Conservation (phyloP, 2,329 filamentous ascomycete species). For the Zalaria sp. region DNA sequence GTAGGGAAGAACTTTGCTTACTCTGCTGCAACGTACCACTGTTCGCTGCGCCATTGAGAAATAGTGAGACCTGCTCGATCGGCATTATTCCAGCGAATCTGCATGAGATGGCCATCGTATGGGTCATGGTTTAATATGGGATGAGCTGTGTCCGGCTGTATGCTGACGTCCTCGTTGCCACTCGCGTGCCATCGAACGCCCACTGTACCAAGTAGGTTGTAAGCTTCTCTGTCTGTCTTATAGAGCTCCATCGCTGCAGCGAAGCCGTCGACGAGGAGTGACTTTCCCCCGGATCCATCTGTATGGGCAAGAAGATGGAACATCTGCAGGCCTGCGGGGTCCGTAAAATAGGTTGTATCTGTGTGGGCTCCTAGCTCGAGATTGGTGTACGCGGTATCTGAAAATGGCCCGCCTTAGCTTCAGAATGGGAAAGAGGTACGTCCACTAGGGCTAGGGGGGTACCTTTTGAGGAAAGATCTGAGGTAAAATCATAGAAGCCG, state of each 20-base stretch:
- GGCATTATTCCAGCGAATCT: constrained; percentile 86
- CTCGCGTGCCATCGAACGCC: constrained; percentile 67
- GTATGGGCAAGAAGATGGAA: constrained; percentile 84
- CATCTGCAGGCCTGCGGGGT: constrained; percentile 79
- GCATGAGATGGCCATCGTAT: constrained; percentile 31
- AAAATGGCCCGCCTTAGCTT: neutral
- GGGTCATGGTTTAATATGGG: constrained; percentile 56
- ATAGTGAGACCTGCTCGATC: constrained; percentile 59
- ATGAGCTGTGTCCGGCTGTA: constrained; percentile 55
- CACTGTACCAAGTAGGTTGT: constrained; percentile 39
- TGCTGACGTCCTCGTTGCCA: constrained; percentile 71
- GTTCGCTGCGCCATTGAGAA: constrained; percentile 35
- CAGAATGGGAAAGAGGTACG: neutral
- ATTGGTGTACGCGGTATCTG: constrained; percentile 54
- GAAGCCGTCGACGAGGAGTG: constrained; percentile 78
- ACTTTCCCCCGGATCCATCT: constrained; percentile 54
- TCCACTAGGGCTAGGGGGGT: neutral
- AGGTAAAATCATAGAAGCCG: constrained; percentile 74
- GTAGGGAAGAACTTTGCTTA: constrained; percentile 6
- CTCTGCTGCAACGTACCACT: constrained; percentile 67
- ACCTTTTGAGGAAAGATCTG: constrained; percentile 64
- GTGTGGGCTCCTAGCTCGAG: constrained; percentile 74
- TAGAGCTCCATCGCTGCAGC: constrained; percentile 49
- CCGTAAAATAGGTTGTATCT: constrained; percentile 90
- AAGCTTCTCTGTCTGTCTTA: constrained; percentile 40